phyloP scores from a whole-genome alignment of 768 basidiomycete genomes.

The Tulasnella sp. region DNA sequence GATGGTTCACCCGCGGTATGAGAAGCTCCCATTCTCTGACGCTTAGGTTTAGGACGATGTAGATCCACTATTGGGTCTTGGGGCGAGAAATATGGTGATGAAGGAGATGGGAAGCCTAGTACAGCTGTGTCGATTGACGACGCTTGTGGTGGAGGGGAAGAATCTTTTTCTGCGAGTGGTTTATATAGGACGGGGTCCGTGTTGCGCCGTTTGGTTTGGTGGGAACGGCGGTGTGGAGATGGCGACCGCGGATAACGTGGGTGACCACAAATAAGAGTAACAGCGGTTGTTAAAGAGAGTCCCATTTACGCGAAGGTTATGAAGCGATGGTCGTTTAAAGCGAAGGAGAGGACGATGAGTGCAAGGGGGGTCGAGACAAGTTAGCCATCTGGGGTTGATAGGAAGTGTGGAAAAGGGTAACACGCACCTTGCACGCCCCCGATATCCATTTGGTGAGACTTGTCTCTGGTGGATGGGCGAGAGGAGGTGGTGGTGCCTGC shows the following conservation, averaged over 20 bases:
- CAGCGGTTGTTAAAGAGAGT: background rate
- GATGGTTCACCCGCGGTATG: background rate
- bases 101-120: constrained; percentile 39
- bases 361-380: background rate
- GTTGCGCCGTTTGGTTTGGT: background rate
- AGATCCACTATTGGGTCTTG: constrained; percentile 64
- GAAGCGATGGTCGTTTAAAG: background rate
- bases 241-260: constrained; percentile 10
- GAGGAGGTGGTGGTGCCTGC: background rate
- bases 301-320: background rate
- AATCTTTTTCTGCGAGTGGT: background rate
- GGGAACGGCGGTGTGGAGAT: background rate
- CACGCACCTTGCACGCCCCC: constrained; percentile 1
- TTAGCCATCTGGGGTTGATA: background rate
- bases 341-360: background rate
- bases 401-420: background rate
- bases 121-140: background rate
- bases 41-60: constrained; percentile 43
- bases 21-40: background rate
- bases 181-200: background rate
- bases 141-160: background rate
- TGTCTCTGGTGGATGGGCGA: background rate
- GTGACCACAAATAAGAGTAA: background rate
- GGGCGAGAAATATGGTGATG: constrained; percentile 63
- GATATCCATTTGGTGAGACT: background rate